A percentile compares a stretch with the other conserved stretches of the same genome.
phyloP scores from a whole-genome alignment of 441 rosid species.

The Corymbia citriodora region DNA sequence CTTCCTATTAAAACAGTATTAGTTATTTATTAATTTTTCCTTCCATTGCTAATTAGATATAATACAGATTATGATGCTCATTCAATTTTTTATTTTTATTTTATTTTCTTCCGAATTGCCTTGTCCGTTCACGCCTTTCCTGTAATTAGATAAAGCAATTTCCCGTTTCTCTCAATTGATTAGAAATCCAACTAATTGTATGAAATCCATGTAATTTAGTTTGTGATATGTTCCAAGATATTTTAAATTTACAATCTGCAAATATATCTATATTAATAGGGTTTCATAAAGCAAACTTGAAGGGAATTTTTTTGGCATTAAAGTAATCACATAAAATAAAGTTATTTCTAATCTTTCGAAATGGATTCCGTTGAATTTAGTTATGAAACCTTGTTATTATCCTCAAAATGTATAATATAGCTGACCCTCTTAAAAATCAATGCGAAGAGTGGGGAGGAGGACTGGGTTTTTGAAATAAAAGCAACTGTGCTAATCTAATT shows the following conservation, averaged over 20 bases:
- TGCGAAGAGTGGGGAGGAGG: neutral
- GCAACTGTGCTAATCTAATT: neutral
- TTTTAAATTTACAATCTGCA: neutral
- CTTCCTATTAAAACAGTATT: neutral
- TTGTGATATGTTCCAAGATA: neutral
- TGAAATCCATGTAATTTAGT: neutral
- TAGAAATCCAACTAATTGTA: neutral
- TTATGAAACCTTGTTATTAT: neutral
- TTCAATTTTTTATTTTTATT: neutral
- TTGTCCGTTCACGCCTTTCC: neutral
- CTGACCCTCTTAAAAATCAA: neutral
- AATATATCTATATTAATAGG: neutral
- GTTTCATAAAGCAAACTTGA: neutral
- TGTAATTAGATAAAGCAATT: neutral
- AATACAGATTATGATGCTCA: fast-evolving
- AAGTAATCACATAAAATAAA: fast-evolving
- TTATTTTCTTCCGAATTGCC: neutral
- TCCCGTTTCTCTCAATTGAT: neutral
- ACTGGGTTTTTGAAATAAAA: neutral
- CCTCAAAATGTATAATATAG: neutral
- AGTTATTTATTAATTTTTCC: neutral
- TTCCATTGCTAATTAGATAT: neutral
- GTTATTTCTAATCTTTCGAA: neutral
- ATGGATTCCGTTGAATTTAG: neutral
- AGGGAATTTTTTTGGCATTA: fast-evolving